These are phyloP conservation scores for Cladosporium phlei DNA, from an alignment of 2,329 filamentous ascomycete genomes.

Conservation along the genomic window DNA sequence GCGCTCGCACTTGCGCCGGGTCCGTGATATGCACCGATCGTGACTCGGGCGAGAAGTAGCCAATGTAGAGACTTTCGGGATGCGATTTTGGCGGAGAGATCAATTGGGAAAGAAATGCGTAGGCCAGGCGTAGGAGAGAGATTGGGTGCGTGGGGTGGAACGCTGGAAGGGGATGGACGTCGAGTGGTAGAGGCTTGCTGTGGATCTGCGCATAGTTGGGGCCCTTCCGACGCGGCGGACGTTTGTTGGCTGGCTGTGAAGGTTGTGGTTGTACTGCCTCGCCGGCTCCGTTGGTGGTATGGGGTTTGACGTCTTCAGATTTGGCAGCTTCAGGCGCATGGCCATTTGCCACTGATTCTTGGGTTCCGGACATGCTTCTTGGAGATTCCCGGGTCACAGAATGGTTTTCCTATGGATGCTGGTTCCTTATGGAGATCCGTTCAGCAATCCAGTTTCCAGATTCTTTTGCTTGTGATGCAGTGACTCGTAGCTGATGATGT, in stretches of 20 bases:
- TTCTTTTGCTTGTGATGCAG: no score
- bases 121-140: slow-evolving; percentile 75
- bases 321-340: slow-evolving; percentile 7
- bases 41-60: slow-evolving; percentile 75
- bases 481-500: no score
- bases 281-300: not conserved
- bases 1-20: slow-evolving; percentile 64
- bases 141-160: slow-evolving; percentile 91
- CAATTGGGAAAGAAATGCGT: slow-evolving; percentile 70
- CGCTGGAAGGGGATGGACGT: slow-evolving; percentile 75
- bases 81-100: slow-evolving; percentile 62
- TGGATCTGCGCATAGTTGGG: slow-evolving; percentile 74
- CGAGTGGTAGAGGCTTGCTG: slow-evolving; percentile 71
- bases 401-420: no score
- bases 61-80: slow-evolving; percentile 61
- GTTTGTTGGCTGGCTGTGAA: slow-evolving; percentile 19
- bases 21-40: slow-evolving; percentile 81
- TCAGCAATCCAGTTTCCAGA: no score
- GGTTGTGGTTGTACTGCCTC: slow-evolving; percentile 12
- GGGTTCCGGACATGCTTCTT: not conserved
- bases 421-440: no score
- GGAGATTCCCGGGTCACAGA: no score
- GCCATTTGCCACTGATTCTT: slow-evolving; percentile 13
- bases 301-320: slow-evolving; percentile 10
- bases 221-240: slow-evolving; percentile 22